Percentiles rank a stretch among this genome's conserved stretches.
phyloP scores from a whole-genome alignment of 441 rosid species.

The Sinapis alba region DNA sequence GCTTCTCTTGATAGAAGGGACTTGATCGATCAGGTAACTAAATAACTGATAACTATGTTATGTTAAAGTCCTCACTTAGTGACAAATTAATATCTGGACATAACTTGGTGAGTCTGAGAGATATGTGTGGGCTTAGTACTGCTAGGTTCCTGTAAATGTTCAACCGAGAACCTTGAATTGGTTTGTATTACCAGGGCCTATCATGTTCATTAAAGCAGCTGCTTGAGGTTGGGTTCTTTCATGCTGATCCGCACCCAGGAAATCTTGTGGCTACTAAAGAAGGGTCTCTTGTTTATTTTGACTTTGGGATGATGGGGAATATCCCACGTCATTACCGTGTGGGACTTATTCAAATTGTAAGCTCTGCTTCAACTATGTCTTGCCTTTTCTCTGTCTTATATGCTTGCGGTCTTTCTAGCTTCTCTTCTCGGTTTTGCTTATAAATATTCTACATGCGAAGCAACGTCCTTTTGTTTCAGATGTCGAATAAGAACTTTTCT shows the following conservation, averaged over 20 bases:
- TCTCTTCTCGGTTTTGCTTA: not conserved
- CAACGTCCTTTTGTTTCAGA: not conserved
- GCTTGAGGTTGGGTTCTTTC: constrained; percentile 98
- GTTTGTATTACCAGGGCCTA: constrained; percentile 63
- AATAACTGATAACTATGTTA: not conserved
- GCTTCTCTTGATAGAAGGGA: constrained; percentile 74
- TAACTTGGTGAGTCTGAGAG: constrained; percentile 7
- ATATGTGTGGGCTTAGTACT: constrained; percentile 2
- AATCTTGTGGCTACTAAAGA: constrained; percentile 82
- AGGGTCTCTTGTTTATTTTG: constrained; percentile 92
- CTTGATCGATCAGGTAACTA: constrained; percentile 85
- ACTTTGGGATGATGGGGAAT: constrained; percentile 99
- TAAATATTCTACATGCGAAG: not conserved
- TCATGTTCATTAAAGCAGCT: constrained; percentile 94
- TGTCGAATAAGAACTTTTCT: not conserved
- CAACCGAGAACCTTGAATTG: constrained; percentile 6
- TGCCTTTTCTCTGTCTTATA: not conserved
- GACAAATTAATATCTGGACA: not conserved
- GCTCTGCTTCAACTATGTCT: constrained; percentile 12
- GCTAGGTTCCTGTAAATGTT: constrained; percentile 21
- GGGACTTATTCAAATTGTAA: constrained; percentile 96
- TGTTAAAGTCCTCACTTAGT: constrained; percentile 10
- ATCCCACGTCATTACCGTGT: constrained; percentile 97
- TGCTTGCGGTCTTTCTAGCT: constrained; percentile 3
- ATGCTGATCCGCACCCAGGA: constrained; percentile 99